These are phyloP conservation scores for Neurospora terricola DNA, from an alignment of 495 filamentous ascomycete species.

Conservation along the genomic window DNA sequence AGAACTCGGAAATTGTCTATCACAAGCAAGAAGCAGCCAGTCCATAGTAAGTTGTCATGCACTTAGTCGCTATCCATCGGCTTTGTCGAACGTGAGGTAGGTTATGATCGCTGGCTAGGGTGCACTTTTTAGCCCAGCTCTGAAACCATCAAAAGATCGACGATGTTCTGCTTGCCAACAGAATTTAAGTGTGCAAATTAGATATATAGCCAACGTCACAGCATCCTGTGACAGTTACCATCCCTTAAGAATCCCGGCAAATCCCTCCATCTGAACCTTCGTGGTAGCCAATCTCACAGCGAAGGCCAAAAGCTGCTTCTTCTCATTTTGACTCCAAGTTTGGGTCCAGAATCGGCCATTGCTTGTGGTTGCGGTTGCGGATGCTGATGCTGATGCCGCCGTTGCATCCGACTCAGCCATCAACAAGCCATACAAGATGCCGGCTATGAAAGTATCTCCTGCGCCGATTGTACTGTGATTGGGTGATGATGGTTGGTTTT, in stretches of 20 bases:
- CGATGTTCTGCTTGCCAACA: too few relatives aligned
- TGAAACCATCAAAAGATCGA: too few relatives aligned
- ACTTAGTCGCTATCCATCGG: too few relatives aligned
- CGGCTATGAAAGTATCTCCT: slow-evolving; percentile 68
- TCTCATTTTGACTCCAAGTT: slow-evolving; percentile 36
- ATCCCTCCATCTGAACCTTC: slow-evolving; percentile 59
- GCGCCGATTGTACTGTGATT: slow-evolving; percentile 52
- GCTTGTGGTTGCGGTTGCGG: background rate
- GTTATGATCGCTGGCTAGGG: too few relatives aligned
- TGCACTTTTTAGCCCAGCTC: too few relatives aligned
- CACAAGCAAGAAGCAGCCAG: background rate
- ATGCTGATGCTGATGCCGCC: background rate
- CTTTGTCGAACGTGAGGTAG: too few relatives aligned
- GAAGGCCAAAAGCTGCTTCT: slow-evolving; percentile 36
- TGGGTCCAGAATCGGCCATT: background rate
- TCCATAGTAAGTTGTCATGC: too few relatives aligned
- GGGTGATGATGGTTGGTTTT: slow-evolving; percentile 4
- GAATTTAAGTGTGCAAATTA: too few relatives aligned
- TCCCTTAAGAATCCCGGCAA: slow-evolving; percentile 28
- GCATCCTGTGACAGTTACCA: background rate
- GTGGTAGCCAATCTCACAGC: slow-evolving; percentile 56
- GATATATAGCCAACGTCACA: too few relatives aligned
- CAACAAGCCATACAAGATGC: slow-evolving; percentile 51
- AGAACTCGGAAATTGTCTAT: background rate
- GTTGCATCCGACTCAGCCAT: slow-evolving; percentile 12